These are phyloP conservation scores for Parietichytrium sp. DNA, from an alignment of 108 stramenopile genomes.

Conservation along the genomic window DNA sequence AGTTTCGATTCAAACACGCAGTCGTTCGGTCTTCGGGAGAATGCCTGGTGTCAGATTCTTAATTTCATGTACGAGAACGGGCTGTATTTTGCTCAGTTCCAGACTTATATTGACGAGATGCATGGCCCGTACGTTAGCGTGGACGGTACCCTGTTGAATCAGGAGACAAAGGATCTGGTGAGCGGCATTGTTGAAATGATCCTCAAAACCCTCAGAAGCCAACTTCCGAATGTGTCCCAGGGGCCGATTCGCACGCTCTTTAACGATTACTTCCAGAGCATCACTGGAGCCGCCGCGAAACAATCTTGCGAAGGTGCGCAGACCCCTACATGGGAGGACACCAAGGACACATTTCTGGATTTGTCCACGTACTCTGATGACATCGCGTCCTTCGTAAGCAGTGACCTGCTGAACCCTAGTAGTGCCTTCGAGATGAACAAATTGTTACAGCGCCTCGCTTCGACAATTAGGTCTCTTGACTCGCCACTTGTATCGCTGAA, in stretches of 20 bases:
- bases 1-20: neutral
- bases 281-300: too few species aligned
- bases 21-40: neutral
- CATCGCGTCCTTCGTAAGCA: neutral
- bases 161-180: neutral
- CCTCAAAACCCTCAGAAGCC: neutral
- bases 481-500: neutral
- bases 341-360: too few species aligned
- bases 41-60: neutral
- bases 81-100: neutral
- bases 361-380: neutral
- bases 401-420: neutral
- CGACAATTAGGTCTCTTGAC: neutral
- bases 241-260: neutral
- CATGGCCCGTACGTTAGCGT: neutral
- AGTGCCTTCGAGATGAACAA: neutral
- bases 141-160: neutral
- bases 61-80: neutral
- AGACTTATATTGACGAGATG: neutral
- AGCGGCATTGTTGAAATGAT: neutral
- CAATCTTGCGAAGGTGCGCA: too few species aligned
- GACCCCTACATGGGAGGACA: too few species aligned
- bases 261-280: neutral
- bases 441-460: neutral
- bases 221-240: neutral